These are phyloP conservation scores for Amanita polypyramis DNA, from an alignment of 768 basidiomycete genomes.

Conservation along the genomic window DNA sequence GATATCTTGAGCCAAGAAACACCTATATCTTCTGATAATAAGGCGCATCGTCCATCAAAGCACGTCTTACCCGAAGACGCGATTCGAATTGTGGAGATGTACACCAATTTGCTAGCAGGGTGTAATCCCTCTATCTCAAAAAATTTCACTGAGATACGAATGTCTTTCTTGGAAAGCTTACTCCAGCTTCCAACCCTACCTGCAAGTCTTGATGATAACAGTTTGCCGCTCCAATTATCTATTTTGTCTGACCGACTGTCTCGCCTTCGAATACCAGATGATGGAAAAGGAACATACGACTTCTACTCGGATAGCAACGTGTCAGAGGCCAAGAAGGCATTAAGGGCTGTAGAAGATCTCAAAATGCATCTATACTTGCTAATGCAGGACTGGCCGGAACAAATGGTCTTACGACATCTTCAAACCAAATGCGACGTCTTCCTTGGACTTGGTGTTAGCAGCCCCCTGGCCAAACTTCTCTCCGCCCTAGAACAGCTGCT, in stretches of 20 bases:
- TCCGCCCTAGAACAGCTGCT: constrained; percentile 79
- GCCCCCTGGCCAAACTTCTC: constrained; percentile 75
- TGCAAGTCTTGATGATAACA: constrained; percentile 33
- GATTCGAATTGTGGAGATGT: constrained; percentile 33
- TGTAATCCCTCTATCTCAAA: neutral
- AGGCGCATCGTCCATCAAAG: constrained; percentile 7
- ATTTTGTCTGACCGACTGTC: constrained; percentile 33
- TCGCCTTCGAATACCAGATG: constrained; percentile 17
- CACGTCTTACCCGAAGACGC: constrained; percentile 26
- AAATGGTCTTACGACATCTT: constrained; percentile 91
- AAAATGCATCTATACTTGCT: constrained; percentile 42
- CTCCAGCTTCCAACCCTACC: constrained; percentile 18
- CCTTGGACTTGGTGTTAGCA: constrained; percentile 46
- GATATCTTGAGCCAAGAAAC: constrained; percentile 33
- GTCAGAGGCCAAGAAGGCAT: constrained; percentile 54
- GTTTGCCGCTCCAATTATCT: constrained; percentile 40
- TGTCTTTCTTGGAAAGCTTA: constrained; percentile 19
- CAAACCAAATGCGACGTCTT: constrained; percentile 58
- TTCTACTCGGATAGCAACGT: constrained; percentile 81
- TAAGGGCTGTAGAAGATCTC: constrained; percentile 39
- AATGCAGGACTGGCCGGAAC: constrained; percentile 86
- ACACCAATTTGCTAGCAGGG: constrained; percentile 31
- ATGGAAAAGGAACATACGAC: constrained; percentile 33
- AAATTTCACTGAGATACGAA: constrained; percentile 6
- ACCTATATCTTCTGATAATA: constrained; percentile 3